Evolutionary conservation across 169 alveolate genomes (phyloP).

Genomic region (Plasmodium gallinaceum): DNA sequence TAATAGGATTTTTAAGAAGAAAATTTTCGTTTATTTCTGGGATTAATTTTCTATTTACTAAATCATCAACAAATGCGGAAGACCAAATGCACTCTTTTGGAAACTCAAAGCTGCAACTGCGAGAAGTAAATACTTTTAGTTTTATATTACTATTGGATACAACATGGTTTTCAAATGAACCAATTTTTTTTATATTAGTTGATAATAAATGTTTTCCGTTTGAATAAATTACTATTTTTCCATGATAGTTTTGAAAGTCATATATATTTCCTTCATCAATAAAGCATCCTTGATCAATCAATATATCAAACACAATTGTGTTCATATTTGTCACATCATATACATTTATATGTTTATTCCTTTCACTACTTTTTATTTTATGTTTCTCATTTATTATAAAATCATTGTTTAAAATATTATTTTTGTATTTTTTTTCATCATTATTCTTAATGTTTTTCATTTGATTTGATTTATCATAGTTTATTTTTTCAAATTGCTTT

Average conservation of each 20-base stretch:
- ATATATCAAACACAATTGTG: conserved; percentile 66
- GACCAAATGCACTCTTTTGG: conserved; percentile 76
- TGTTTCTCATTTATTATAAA: background rate
- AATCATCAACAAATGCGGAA: conserved; percentile 66
- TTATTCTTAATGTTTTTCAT: conserved; percentile 4
- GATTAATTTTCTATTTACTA: conserved; percentile 67
- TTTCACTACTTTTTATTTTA: conserved; percentile 4
- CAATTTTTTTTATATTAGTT: conserved; percentile 45
- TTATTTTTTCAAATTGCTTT: conserved; percentile 2
- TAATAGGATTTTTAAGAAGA: conserved; percentile 62
- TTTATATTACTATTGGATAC: conserved; percentile 26
- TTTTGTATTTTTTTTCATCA: conserved; percentile 3
- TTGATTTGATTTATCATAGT: conserved; percentile 7
- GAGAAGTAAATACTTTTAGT: conserved; percentile 68
- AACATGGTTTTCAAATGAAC: conserved; percentile 12
- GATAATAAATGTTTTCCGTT: conserved; percentile 73
- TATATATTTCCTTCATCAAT: conserved; percentile 26
- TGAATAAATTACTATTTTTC: conserved; percentile 69
- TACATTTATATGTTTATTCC: conserved; percentile 51
- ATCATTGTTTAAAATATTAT: background rate
- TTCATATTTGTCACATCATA: conserved; percentile 76
- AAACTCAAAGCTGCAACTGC: conserved; percentile 63
- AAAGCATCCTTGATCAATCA: conserved; percentile 76
- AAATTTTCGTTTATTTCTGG: conserved; percentile 53
- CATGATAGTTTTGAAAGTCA: conserved; percentile 29